phyloP scores from a whole-genome alignment of 208 protist genomes.

The Angomonas ambiguus region DNA sequence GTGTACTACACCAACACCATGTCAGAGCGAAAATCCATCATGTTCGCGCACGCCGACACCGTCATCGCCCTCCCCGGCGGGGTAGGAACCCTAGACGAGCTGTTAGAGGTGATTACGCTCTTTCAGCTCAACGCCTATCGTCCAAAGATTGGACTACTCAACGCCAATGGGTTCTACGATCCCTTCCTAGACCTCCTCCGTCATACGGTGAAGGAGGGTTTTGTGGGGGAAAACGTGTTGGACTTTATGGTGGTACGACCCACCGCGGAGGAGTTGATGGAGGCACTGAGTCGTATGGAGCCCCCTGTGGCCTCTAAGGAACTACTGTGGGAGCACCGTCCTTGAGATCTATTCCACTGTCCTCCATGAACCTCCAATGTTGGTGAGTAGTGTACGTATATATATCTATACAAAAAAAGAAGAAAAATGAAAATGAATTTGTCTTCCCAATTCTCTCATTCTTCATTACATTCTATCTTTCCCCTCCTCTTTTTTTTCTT shows the following conservation, averaged over 20 bases:
- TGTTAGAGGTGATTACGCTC: constrained; percentile 80
- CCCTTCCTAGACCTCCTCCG: constrained; percentile 49
- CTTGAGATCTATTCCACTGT: constrained; percentile 19
- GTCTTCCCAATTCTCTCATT: neutral
- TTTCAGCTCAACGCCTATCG: constrained; percentile 73
- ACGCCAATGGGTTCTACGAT: constrained; percentile 67
- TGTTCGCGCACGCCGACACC: constrained; percentile 60
- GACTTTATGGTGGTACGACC: constrained; percentile 36
- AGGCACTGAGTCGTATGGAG: constrained; percentile 31
- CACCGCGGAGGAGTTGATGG: constrained; percentile 47
- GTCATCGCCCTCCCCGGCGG: constrained; percentile 77
- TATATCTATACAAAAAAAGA: neutral
- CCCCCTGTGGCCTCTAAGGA: constrained; percentile 22
- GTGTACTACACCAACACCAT: constrained; percentile 68
- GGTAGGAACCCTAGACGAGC: constrained; percentile 81
- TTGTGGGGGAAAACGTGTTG: constrained; percentile 38
- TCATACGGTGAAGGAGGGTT: constrained; percentile 61
- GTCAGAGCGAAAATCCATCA: constrained; percentile 85
- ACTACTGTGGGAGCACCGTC: constrained; percentile 43
- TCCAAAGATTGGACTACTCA: constrained; percentile 68
- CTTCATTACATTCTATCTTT: neutral
- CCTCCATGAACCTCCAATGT: neutral
- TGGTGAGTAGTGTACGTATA: neutral
- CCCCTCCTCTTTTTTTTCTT: constrained; percentile 7
- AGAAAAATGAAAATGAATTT: constrained; percentile 8